Base-by-base conservation (phyloP, 2,329 filamentous ascomycete species). In the Hypoxylon rubiginosum region DNA sequence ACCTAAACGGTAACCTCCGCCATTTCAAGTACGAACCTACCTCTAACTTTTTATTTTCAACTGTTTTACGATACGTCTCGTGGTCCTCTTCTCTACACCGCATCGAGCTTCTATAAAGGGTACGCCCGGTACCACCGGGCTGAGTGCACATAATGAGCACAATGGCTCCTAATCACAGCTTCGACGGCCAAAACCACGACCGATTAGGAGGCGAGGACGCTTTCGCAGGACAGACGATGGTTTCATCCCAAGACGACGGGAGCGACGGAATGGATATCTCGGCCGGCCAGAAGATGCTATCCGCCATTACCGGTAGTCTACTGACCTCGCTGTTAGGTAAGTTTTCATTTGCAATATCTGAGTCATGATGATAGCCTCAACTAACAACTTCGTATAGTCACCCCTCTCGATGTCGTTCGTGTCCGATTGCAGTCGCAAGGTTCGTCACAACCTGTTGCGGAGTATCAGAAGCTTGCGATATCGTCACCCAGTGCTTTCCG, bases 361-460 rank as follows among this genome's bases (percentile, higher is more conserved):
- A 21, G 9, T 49, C 46, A 41, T 28, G 15, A 21, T 45, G 28
- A 17, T 45, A 13, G 19, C 24, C 41, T 58, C 58, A 46, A 55
- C 71, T 74, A 48, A 74, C 63, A 21, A 8, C 8, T 15, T 21
- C 9, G 19, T 13, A 7, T 71, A 97, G 95, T 97, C 32, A 99
- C 96, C 4, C 96, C 96, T 50, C 90, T 99, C 56, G 96, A 99
- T 77, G 96, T 99, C 68, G 96, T 99, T 66, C 93, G 96, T 67
- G 93, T 99, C 50, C 93, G 96, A 67, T 85, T 97, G 58, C 96
- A 99, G 80, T 95, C 96, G 1, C 95, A 98, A 76, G 76, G 79
- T 46, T 75, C 81, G 58, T 79, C 85, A 67, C 76, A 79, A 62
- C 82, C 86, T 72, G 78, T 82, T 70, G 81, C 85, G 75, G 82